Percentiles rank a stretch among this genome's conserved stretches.
These are phyloP conservation scores for Hibiscus syriacus DNA, from an alignment of 345 rosid genomes.

Conservation along the genomic window DNA sequence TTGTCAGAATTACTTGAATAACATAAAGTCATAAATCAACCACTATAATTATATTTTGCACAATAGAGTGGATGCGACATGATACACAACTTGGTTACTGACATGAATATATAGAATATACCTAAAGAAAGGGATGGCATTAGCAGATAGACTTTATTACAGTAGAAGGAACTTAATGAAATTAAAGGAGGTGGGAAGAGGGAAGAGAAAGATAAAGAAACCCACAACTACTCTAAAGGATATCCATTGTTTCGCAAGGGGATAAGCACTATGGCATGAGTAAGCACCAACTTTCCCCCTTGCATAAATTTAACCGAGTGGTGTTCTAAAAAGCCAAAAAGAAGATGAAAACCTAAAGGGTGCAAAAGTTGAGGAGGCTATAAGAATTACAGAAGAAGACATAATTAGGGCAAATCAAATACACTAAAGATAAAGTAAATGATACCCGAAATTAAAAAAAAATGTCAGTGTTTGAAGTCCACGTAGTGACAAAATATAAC, in stretches of 20 bases:
- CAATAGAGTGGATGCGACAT: neutral
- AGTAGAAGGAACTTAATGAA: neutral
- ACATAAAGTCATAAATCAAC: neutral
- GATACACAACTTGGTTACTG: neutral
- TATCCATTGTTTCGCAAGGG: neutral
- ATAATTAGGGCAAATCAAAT: neutral
- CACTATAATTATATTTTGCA: neutral
- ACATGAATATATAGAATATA: neutral
- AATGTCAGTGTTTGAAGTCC: neutral
- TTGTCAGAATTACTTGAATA: neutral
- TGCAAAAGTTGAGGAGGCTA: constrained; percentile 3
- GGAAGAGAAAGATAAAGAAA: neutral
- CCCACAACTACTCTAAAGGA: neutral
- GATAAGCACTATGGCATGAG: neutral
- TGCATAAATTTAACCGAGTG: neutral
- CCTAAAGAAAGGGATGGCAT: neutral
- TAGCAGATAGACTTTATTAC: neutral
- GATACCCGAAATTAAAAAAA: neutral
- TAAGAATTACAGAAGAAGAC: neutral
- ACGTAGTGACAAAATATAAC: neutral
- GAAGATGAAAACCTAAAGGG: neutral
- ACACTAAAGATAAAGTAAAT: neutral
- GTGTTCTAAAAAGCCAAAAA: constrained; percentile 5
- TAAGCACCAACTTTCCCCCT: neutral
- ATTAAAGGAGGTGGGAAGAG: neutral